Conservation (phyloP, 352 stramenopile species). For the Globisporangium mamillatum region DNA sequence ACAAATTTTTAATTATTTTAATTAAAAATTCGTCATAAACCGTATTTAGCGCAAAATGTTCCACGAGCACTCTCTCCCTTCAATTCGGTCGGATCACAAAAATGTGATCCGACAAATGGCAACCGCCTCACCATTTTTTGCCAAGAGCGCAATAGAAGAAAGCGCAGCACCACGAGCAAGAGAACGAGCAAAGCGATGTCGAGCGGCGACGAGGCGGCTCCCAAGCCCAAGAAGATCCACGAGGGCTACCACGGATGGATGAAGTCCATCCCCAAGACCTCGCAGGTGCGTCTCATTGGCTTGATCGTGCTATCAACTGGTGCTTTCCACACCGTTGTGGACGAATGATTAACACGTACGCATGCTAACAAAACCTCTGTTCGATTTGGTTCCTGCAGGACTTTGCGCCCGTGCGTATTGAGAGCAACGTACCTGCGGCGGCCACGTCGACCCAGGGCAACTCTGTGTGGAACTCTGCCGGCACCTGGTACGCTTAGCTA, state of each 20-base stretch:
- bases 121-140: background rate
- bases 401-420: slow-evolving; percentile 74
- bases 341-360: background rate
- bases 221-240: slow-evolving; percentile 57
- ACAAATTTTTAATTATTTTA: too few species aligned
- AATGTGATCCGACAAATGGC: too few species aligned
- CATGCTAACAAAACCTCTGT: background rate
- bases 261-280: slow-evolving; percentile 82
- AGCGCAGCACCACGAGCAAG: background rate
- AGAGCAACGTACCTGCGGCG: slow-evolving; percentile 23
- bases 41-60: too few species aligned
- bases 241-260: slow-evolving; percentile 86
- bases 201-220: slow-evolving; percentile 46
- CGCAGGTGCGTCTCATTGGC: slow-evolving; percentile 35
- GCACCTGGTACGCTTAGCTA: slow-evolving; percentile 56
- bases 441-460: slow-evolving; percentile 27
- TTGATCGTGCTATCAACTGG: background rate
- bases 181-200: slow-evolving; percentile 8
- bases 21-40: too few species aligned
- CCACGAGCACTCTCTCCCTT: too few species aligned
- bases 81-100: too few species aligned
- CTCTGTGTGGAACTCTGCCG: slow-evolving; percentile 80
- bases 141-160: background rate
- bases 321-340: background rate
- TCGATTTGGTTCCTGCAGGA: slow-evolving; percentile 35